Base-by-base conservation (phyloP, 2,329 filamentous ascomycete species). In the Fusarium chlamydosporum region DNA sequence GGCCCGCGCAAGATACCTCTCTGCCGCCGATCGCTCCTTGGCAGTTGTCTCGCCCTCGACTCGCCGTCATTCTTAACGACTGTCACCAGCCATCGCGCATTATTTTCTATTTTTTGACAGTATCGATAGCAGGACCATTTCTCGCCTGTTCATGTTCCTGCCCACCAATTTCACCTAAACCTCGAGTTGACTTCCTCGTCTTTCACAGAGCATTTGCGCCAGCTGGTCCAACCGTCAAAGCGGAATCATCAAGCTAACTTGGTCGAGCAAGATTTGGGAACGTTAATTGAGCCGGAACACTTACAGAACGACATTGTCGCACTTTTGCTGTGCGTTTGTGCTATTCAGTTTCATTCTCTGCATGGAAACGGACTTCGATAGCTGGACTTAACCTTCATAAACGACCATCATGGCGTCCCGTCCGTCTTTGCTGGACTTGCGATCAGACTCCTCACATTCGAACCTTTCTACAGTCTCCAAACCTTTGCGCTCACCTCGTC, bases 401-500 rank as follows among this genome's bases (percentile, higher is more conserved):
- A 27, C 51, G 45, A 72, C 61, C 58, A 73, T 56, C 57, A 90
- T 90, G 87, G 79, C 83, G 56, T 80, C 82, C 73, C 84, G 88
- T 70, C 88, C 89, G 37, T 83, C 83, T 61, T 81, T 86, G 67
- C 82, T 89, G 75, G 88, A 91, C 74, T 77, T 88, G 72, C 85
- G 88, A 76, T 84, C 87, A 56, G 81, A 84, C 61, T 89, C 88
- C 37, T 82, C 85, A 52, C 80, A 83, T 27, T 87, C 86, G 16
- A 78, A 79, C 56, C 68, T 76, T 23, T 82, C 81, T 50, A 72
- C 81, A 12, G 75, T 82, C 54, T 82, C 85, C 18, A 85, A 84
- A 56, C 86, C 88, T n/a, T 79, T 90, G 34, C 84, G 85, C 68
- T 94, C 92, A n/a, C 91, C 92, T 41, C 89, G 91, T 65, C 82